Conservation (phyloP, 73 alveolate species). For the Blepharisma stoltei region DNA sequence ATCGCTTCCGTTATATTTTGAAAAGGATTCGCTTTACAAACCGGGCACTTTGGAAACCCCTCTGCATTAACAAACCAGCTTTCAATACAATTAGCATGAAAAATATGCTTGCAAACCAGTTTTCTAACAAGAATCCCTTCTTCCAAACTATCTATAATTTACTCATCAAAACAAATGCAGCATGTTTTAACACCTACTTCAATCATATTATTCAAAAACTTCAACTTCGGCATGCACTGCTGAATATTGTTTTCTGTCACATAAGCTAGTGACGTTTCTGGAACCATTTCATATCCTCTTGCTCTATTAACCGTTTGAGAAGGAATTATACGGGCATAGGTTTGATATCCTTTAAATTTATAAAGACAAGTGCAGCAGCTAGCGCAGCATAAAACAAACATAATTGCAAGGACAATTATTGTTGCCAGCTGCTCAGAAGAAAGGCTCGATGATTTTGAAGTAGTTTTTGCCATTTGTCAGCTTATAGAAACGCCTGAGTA, state of each 20-base stretch:
- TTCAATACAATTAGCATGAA: background rate
- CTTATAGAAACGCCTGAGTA: background rate
- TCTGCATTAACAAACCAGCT: background rate
- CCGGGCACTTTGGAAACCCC: background rate
- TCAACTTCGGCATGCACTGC: background rate
- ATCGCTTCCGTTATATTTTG: background rate
- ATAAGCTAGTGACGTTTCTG: background rate
- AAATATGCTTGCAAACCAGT: background rate
- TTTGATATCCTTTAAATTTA: background rate
- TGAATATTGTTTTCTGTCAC: background rate
- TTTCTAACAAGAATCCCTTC: background rate
- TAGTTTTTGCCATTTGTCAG: background rate
- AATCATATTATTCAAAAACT: background rate
- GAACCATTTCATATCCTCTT: background rate
- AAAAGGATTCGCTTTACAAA: slow-evolving; percentile 6
- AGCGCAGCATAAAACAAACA: background rate
- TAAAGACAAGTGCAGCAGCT: background rate
- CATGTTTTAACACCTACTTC: slow-evolving; percentile 5
- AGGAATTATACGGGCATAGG: too few relatives aligned
- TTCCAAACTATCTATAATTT: background rate
- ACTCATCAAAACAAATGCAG: slow-evolving; percentile 2
- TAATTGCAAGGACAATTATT: background rate
- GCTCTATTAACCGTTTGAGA: background rate
- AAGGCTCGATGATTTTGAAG: background rate
- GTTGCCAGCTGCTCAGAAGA: background rate